Base-by-base conservation (phyloP, 495 filamentous ascomycete species). In the Astrothelium subdiscretum region DNA sequence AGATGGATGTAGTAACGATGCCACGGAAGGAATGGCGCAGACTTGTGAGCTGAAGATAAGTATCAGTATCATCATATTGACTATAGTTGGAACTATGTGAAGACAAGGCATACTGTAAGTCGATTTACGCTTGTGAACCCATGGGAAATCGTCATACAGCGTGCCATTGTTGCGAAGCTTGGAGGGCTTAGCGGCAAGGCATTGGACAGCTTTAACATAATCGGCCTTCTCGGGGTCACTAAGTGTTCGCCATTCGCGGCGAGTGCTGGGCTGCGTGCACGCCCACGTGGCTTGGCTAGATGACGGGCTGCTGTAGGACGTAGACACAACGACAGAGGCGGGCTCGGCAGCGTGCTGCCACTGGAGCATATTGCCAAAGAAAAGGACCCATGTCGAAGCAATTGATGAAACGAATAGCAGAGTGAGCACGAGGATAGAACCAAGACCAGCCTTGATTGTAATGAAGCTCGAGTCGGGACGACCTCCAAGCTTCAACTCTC, bases 1-100 rank as follows among this genome's bases (percentile, higher is more conserved):
- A 66, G 57, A 22, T 66, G 60, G 20, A 66, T 42, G 64, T 63
- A 66, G 31, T 63, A 66, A 22, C 64, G 64, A 31, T 66, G 64
- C 64, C 64, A 66, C 4, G 64, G 64, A 3, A 66, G 44, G 40
- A 66, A 66, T 2, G 64, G 60, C 1, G 64, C 64, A 43, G 59
- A 62, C 38, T 66, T 63, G 57, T 66, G 64, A 20, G 58, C 65
- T 69, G n/a, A 59, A 15, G 43, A 15, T 48, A 12, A 5, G 13
- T 5, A 48, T 48, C n/a, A 48, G 43, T 20, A 48, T 38, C 43
- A 0, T 15, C n/a, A 40, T n/a, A 48, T 48, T 48, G 5, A 38
- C 35, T 5, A 20, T 5, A 48, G 2, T n/a, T 15, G 20, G n/a
- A 22, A 5, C 12, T 15, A 48, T 5, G 5, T 5, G 43, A 22